These are phyloP conservation scores for Rhodotorula sp. DNA, from an alignment of 1,284 basidiomycete species.

Conservation along the genomic window DNA sequence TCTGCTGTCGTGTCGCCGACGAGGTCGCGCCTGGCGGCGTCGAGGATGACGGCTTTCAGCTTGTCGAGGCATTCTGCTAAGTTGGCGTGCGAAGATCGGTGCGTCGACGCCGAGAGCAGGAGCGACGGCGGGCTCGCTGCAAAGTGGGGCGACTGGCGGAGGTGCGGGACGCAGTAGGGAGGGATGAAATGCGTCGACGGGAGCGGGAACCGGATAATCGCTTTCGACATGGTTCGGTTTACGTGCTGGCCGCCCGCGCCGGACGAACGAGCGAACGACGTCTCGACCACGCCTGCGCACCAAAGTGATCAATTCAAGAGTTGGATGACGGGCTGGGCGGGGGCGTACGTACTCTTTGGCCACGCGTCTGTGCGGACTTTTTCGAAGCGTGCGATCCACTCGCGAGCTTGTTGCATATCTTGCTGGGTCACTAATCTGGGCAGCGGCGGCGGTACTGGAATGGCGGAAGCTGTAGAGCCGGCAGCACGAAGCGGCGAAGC, in stretches of 20 bases:
- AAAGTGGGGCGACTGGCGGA: conserved; percentile 26
- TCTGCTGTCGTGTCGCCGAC: conserved; percentile 34
- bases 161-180: conserved; percentile 18
- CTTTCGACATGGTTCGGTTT: conserved; percentile 44
- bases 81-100: conserved; percentile 30
- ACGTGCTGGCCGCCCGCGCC: conserved; percentile 45
- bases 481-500: neutral
- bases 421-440: conserved; percentile 15
- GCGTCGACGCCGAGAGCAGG: conserved; percentile 29
- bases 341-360: conserved; percentile 23
- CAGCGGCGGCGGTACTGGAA: conserved; percentile 10
- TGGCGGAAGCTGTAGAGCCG: neutral
- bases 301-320: neutral
- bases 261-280: conserved; percentile 39
- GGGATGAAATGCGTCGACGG: conserved; percentile 22
- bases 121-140: conserved; percentile 15
- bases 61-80: conserved; percentile 29
- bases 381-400: conserved; percentile 24
- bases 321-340: neutral
- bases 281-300: conserved; percentile 24
- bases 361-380: neutral
- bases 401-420: conserved; percentile 26
- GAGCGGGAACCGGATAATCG: conserved; percentile 38
- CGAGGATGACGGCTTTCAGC: conserved; percentile 25
- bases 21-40: conserved; percentile 28